Base-by-base conservation (phyloP, 345 rosid genomes). In the Toxicodendron radicans region DNA sequence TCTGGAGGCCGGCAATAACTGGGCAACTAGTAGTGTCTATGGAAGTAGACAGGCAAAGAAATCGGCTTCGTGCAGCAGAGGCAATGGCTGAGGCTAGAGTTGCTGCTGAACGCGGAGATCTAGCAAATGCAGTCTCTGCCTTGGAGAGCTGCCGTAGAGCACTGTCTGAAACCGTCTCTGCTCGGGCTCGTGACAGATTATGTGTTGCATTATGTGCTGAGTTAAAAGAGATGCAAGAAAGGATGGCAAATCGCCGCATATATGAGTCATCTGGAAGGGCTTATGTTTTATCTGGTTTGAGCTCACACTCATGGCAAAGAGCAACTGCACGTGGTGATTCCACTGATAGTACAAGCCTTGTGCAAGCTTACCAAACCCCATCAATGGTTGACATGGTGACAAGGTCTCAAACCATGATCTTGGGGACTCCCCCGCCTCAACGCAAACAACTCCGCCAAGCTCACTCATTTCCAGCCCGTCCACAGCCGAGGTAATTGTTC, bases 281-380 rank as follows among this genome's bases (percentile, higher is more conserved):
- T 45, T 95, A 95, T 32, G 89, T 95, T 46, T 89, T 95, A 5
- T 92, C 98, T 0, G 98, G 99, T 52, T 81, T 95, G 73, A 93
- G 99, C 85, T 95, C 99, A 18, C 99, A 95, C 58, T 91, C 97
- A 10, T 93, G 99, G 98, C 99, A 95, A 87, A 88, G 98, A 76
- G 98, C 99, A 17, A 95, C 98, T 0, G 89, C 97, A 0, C 84
- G 99, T 72, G 99, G 99, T 7, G 97, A 93, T 77, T 89, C 97
- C 73, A 91, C 86, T 0, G 87, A 84, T 54, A 79, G 87, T 21
- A 83, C 97, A 8, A 95, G 95, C 32, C 86, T 86, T 53, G 80
- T 88, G 75, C 93, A 87, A 64, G 85, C 90, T 16, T 96, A 96
- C 81, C 99, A 90, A 77, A 96, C 99, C 20, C 99, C 90, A 24